Base-by-base conservation (phyloP, 495 filamentous ascomycete species). In the Penicillium maclennaniae region DNA sequence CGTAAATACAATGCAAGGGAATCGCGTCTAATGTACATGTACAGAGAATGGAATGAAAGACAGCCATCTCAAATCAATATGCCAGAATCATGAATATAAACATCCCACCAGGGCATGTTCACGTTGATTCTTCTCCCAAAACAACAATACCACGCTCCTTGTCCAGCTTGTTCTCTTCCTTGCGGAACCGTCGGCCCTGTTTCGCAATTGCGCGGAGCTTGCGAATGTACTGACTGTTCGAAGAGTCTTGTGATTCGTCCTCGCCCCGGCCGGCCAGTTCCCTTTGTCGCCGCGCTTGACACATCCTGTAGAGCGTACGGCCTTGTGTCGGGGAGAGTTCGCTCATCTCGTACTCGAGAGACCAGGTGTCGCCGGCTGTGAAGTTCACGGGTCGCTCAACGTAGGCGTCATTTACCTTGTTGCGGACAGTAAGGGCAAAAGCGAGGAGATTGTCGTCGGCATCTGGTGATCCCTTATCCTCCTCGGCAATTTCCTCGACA, bases 291-390 rank as follows among this genome's bases (percentile, higher is more conserved):
- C 88, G 76, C 1, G 49, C 47, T 52, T 79, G 73, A 25, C 77
- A 67, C 43, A 64, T 61, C 15, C 71, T 21, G 57, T 88, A 91
- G 26, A 84, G 59, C 0, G 21, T 65, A 21, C 66, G 57, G 3
- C 78, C 80, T 4, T 64, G 44, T 0, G 47, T 19, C 0, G 58
- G 51, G 0, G 59, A 34, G 2, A 85, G 58, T 60, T 93, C 87
- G 41, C 75, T 68, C 27, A 96, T 65, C 21, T 81, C 74, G 68
- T 95, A 96, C 49, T 95, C 84, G 37, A 97, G 70, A 0, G 69
- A 67, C 92, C 93, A 98, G 1, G 70, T 66, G 55, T 92, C 82
- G 0, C 55, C 12, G 14, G 69, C 43, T 0, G 27, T 56, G 39
- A 95, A 64, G 1, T 75, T 43, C 1, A 65, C 45, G 0, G 90